Base-by-base conservation (phyloP, 1,284 basidiomycete species). In the Microbotryomycetes sp. region DNA sequence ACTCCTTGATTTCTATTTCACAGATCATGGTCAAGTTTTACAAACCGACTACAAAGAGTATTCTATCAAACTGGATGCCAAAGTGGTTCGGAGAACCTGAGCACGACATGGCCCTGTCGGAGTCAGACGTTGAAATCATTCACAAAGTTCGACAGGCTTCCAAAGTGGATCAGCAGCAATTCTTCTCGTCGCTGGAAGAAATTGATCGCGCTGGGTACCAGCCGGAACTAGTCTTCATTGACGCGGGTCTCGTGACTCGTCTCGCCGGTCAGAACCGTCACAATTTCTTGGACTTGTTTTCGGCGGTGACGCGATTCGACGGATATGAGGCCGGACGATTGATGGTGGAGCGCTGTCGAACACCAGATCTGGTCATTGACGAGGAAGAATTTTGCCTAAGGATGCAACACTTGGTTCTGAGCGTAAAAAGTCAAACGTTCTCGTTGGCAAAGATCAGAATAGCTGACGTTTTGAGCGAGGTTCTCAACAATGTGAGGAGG, bases 281-380 rank as follows among this genome's bases (percentile, higher is more conserved):
- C 58, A 96, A 99, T 78, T 99, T 99, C 75, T 81, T 99, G 50
- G 96, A 98, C 72, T 85, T 99, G 64, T 98, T 99, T 80, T 85
- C 86, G 57, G 92, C 94, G 1, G 84, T 99, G 25, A 93, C 94
- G 42, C 86, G 92, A 72, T 98, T 99, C 70, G 93, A 99, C 74
- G 96, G 96, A 0, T 96, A 96, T 76, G 86, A 86, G 59, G 87
- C 91, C 0, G 96, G 96, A 0, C 84, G 90, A 66, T 83, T 99
- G 54, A 98, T 99, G 96, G 84, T 97, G 51, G 89, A 93, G 75
- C 87, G 93, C 30, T 97, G 91, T 73, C 85, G 89, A n/a, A 83
- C 86, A 3, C 96, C 96, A 1, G 88, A 96, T 63, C 82, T 94
- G 36, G 92, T 87, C 1, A 80, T 93, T 56, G 91, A 99, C 72